Evolutionary conservation across 306 rosid species (phyloP).

Genomic region (Quercus mongolica): DNA sequence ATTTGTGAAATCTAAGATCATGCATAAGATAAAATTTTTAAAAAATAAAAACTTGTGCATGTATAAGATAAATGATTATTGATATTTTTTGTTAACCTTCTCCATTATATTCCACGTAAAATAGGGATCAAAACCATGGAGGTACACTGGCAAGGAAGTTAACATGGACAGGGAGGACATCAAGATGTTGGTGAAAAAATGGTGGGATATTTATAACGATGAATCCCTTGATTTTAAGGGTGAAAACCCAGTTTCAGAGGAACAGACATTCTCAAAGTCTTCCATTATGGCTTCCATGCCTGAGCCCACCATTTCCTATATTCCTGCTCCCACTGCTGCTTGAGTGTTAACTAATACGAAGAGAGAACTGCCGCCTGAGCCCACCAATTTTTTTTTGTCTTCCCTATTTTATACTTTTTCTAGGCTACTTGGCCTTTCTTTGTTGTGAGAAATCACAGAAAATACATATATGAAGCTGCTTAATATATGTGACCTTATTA

Average conservation of each 20-base stretch:
- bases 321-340: slow-evolving; percentile 62
- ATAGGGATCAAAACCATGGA: slow-evolving; percentile 74
- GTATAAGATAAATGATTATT: not conserved
- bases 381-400: not conserved
- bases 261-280: slow-evolving; percentile 23
- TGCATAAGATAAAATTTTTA: not conserved
- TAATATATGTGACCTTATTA: not conserved
- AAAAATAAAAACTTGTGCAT: no score
- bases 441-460: slow-evolving; percentile 8
- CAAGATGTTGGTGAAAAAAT: slow-evolving; percentile 48
- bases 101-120: not conserved
- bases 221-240: slow-evolving; percentile 51
- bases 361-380: not conserved
- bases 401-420: not conserved
- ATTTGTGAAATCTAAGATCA: not conserved
- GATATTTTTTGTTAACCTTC: not conserved
- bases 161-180: slow-evolving; percentile 67
- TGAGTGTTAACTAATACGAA: slow-evolving; percentile 13
- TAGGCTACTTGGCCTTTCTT: slow-evolving; percentile 16
- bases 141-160: slow-evolving; percentile 54
- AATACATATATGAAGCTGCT: not conserved
- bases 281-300: slow-evolving; percentile 53
- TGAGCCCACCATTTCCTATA: slow-evolving; percentile 34
- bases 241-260: slow-evolving; percentile 13
- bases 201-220: slow-evolving; percentile 67